Evolutionary conservation across 1,284 basidiomycete genomes (phyloP).

Genomic region (Golubevia pallescens): DNA sequence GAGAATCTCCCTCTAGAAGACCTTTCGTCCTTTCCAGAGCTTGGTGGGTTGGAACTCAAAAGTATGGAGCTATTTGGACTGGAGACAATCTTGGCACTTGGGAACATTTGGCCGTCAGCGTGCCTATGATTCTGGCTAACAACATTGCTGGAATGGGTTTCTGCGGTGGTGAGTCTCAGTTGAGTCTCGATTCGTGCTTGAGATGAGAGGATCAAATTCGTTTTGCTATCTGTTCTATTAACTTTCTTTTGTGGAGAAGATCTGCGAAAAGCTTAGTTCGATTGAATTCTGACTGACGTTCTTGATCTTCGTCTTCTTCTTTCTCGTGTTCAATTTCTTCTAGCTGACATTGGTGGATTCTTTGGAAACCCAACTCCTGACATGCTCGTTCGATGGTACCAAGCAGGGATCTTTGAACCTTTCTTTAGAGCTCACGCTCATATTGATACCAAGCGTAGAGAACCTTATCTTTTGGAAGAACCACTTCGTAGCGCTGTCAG

Average conservation of each 20-base stretch:
- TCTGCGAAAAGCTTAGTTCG: no score
- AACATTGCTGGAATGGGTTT: slow-evolving; percentile 93
- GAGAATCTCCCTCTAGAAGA: slow-evolving; percentile 77
- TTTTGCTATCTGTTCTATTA: no score
- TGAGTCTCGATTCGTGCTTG: no score
- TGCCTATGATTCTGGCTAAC: slow-evolving; percentile 91
- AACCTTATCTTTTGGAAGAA: slow-evolving; percentile 90
- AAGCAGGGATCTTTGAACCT: slow-evolving; percentile 89
- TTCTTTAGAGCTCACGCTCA: slow-evolving; percentile 99
- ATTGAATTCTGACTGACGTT: no score
- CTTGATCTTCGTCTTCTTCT: no score
- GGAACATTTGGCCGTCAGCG: slow-evolving; percentile 92
- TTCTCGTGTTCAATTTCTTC: no score
- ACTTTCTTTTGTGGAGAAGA: no score
- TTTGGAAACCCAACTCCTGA: slow-evolving; percentile 94
- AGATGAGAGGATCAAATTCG: no score
- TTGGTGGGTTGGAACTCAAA: slow-evolving; percentile 94
- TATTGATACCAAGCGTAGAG: slow-evolving; percentile 95
- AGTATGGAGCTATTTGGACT: slow-evolving; percentile 97
- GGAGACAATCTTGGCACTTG: slow-evolving; percentile 97
- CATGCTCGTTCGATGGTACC: slow-evolving; percentile 96
- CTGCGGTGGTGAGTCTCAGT: slow-evolving; percentile 73
- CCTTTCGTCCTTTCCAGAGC: slow-evolving; percentile 95
- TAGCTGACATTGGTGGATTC: slow-evolving; percentile 97
- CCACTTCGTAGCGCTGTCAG: slow-evolving; percentile 83